Evolutionary conservation across 148 eudicot species (phyloP).

Genomic region (Pouteria glomerata): DNA sequence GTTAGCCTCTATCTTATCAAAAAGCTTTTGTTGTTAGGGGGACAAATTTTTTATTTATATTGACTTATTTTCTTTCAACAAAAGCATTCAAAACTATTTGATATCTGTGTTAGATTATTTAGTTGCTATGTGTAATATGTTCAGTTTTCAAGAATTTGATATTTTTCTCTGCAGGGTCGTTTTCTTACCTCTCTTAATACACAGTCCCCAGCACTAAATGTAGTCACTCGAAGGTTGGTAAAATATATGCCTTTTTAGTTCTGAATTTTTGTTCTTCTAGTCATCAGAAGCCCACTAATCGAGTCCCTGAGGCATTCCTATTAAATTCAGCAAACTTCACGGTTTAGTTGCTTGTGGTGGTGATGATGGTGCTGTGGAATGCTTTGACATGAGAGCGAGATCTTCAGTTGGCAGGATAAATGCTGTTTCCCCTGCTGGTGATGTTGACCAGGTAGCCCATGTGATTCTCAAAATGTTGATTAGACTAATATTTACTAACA

Average conservation of each 20-base stretch:
- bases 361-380: constrained; percentile 95
- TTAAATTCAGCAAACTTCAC: constrained; percentile 63
- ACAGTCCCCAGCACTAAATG: constrained; percentile 85
- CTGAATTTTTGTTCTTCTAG: neutral
- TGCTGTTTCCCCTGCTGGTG: constrained; percentile 59
- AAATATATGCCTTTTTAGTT: neutral
- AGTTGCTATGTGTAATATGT: neutral
- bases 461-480: neutral
- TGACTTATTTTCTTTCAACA: neutral
- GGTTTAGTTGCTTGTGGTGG: constrained; percentile 98
- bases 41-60: no score
- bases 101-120: neutral
- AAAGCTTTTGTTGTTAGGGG: no score
- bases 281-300: neutral
- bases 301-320: no score
- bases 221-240: constrained; percentile 79
- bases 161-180: constrained; percentile 52
- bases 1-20: no score
- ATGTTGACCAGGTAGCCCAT: constrained; percentile 50
- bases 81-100: neutral
- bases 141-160: neutral
- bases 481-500: neutral
- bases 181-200: constrained; percentile 81
- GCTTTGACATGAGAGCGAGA: constrained; percentile 85
- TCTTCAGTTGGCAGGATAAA: constrained; percentile 81